Percentiles rank a stretch among this genome's conserved stretches.
Conservation (phyloP, 106 monocot genomes). For the Alisma plantagoaquatica region DNA sequence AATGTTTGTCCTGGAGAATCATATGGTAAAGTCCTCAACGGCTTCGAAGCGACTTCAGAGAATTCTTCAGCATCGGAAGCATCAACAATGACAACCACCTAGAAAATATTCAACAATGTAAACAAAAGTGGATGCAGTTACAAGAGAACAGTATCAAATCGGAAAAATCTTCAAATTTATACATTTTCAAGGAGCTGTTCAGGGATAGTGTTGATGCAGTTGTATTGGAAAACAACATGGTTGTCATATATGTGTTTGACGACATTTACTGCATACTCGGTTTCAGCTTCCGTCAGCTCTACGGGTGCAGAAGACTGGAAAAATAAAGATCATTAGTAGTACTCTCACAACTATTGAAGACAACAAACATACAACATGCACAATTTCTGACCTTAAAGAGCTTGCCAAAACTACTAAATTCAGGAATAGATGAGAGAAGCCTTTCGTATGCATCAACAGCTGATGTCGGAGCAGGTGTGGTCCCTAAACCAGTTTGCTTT, state of each 20-base stretch:
- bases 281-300: conserved; percentile 97
- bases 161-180: not conserved
- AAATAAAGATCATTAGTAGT: too few relatives aligned
- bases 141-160: not conserved
- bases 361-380: too few relatives aligned
- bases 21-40: conserved; percentile 67
- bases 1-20: conserved; percentile 85
- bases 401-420: conserved; percentile 76
- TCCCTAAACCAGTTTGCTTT: conserved; percentile 53
- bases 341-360: too few relatives aligned
- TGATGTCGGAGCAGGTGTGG: conserved; percentile 46
- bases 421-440: conserved; percentile 78
- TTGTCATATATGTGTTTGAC: conserved; percentile 84
- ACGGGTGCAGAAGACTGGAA: conserved; percentile 86
- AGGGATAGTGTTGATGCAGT: conserved; percentile 94
- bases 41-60: conserved; percentile 52
- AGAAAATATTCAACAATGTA: too few relatives aligned
- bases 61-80: conserved; percentile 94
- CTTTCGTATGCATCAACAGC: conserved; percentile 78
- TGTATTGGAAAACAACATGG: conserved; percentile 88
- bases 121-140: too few relatives aligned
- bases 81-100: conserved; percentile 92
- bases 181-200: conserved; percentile 93
- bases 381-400: conserved; percentile 82
- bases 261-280: conserved; percentile 91